A percentile compares a stretch with the other conserved stretches of the same genome.
phyloP scores from a whole-genome alignment of 2,329 filamentous ascomycete genomes.

The Talaromyces sp. region DNA sequence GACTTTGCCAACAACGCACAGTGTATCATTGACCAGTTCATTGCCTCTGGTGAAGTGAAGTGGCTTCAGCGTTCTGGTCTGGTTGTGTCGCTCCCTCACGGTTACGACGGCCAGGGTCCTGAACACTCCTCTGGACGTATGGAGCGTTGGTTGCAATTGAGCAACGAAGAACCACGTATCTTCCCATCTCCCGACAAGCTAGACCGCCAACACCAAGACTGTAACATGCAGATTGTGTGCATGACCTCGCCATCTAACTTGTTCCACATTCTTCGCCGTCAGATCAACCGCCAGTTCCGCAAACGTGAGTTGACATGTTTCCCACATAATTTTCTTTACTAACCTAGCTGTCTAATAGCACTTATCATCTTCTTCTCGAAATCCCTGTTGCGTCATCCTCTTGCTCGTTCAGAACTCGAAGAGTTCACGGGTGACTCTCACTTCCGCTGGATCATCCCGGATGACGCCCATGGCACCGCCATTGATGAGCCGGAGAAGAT shows the following conservation, averaged over 20 bases:
- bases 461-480: conserved; percentile 72
- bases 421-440: conserved; percentile 88
- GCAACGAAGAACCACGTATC: conserved; percentile 92
- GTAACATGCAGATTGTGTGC: conserved; percentile 98
- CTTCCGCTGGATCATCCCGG: conserved; percentile 95
- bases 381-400: conserved; percentile 86
- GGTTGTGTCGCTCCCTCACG: conserved; percentile 93
- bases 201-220: conserved; percentile 96
- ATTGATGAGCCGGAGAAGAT: conserved; percentile 82
- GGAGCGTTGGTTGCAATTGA: conserved; percentile 94
- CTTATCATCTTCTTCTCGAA: conserved; percentile 99
- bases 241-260: conserved; percentile 94
- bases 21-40: conserved; percentile 98
- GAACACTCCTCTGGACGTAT: conserved; percentile 97
- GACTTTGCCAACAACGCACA: conserved; percentile 99
- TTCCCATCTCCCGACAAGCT: conserved; percentile 88
- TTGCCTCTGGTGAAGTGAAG: conserved; percentile 95
- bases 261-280: conserved; percentile 93
- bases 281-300: conserved; percentile 99
- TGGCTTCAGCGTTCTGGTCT: conserved; percentile 98
- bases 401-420: conserved; percentile 83
- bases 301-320: conserved; percentile 67
- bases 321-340: not conserved
- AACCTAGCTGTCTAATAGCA: conserved; percentile 48
- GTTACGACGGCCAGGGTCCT: conserved; percentile 95